Evolutionary conservation across 1,284 basidiomycete genomes (phyloP), one percentile per base, ranked within the genome.

Genomic region (Singerocomus inundabilis): DNA sequence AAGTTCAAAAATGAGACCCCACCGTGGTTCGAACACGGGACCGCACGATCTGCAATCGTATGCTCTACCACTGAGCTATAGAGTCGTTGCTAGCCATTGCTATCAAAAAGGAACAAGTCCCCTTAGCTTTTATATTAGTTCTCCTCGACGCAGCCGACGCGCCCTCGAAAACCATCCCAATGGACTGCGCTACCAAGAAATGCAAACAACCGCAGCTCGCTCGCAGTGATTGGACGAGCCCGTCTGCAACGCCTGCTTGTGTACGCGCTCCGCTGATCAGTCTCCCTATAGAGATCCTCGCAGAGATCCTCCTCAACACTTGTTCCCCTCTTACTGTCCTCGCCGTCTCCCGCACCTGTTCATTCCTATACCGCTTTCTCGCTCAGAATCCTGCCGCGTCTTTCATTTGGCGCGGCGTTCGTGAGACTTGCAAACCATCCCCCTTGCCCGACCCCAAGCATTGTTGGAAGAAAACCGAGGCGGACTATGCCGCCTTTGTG

Each of bases 401-500:
- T 6, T 72, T 65, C 55, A 77, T 79, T 48, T 79, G 77, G 77
- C 69, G 70, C 15, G 51, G 55, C 8, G 70, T 72, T 25, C 70
- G 78, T 18, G 41, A 52, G 6, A 51, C 56, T 1, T 71, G 60
- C 49, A n/a, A 39, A 10, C 67, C 69, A 0, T 8, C 9, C 1
- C 52, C 63, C 13, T 61, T 79, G 12, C 77, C 76, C 0, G 68
- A 72, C 4, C 75, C 72, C 1, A 61, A 61, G 0, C 60, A 62
- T 0, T 64, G 61, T 6, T 74, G 72, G 61, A 47, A 43, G 13
- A 46, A 37, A 8, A 70, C 65, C 37, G 76, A 79, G 48, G 55
- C 74, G 0, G 63, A 70, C 4, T 85, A 80, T 61, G 82, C 80
- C 15, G 77, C 83, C 0, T 78, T 84, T 51, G 54, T 87, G 30